Evolutionary conservation across 176 grass and related monocot species (phyloP), one percentile per base, ranked within the genome.

Genomic region (Avena atlantica): DNA sequence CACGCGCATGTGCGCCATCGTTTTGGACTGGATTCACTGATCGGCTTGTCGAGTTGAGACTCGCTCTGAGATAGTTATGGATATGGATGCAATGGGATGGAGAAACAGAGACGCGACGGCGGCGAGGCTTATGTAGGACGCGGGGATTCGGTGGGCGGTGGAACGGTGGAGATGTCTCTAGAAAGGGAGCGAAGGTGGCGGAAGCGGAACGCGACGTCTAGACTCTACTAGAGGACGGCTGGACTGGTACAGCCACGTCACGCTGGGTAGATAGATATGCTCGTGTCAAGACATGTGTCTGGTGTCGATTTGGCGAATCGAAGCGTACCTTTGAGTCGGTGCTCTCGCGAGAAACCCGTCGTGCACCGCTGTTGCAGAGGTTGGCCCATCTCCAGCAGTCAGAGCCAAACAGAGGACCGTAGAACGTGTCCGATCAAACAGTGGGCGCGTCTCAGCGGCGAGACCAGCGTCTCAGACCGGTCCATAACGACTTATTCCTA

Each of bases 1-100:
- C 89, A 81, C 85, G 14, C 89, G 67, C 76, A 91, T 57, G 60
- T 84, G 52, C 58, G 21, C 21, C 81, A 23, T 58, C 79, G 60
- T 84, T 84, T 14, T 4, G 5, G 63, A 14, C 9, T 65, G 12
- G 65, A 68, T 36, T 4, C 23, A 24, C 60, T 45, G 19, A 9
- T 16, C 29, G 65, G 17, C 68, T 42, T 36, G 23, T 1, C 51
- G 12, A 16, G 45, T 14, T 16, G 44, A 75, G 47, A 6, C 27
- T 44, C 17, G 9, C n/a, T 47, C 69, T 72, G 16, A 4, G 42
- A 12, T 27, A 8, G 31, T 31, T 3, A 31, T 31, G 31, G 31
- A 31, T 31, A 15, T 74, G 12, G 11, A 48, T 6, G 31, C 2
- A 58, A 12, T 36, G 9, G 13, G 71, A 40, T 27, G 13, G 11